Conservation (phyloP, 75 land plant genomes). For the Sequoiadendron giganteum region DNA sequence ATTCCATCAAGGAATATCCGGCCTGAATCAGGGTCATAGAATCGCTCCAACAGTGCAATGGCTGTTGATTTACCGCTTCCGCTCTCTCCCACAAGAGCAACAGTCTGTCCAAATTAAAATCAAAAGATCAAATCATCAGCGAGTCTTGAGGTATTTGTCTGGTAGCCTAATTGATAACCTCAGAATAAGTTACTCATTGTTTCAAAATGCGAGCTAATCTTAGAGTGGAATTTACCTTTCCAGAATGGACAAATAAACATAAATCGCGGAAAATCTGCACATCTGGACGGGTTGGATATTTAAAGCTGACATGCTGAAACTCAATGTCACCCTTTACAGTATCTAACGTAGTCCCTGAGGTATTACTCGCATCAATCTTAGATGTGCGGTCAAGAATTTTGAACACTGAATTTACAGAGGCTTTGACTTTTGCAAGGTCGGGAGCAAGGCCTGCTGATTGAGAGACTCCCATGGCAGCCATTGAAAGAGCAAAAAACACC, state of each 20-base stretch:
- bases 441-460: conserved; percentile 52
- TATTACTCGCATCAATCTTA: conserved; percentile 42
- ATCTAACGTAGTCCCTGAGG: conserved; percentile 39
- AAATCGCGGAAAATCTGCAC: conserved; percentile 59
- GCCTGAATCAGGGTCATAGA: conserved; percentile 68
- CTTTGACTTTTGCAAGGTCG: too few species aligned
- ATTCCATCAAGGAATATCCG: conserved; percentile 41
- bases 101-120: conserved; percentile 50
- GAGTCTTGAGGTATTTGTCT: background rate
- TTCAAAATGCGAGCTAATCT: conserved; percentile 13
- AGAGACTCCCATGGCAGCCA: conserved; percentile 69
- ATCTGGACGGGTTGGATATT: conserved; percentile 40
- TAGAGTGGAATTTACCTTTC: conserved; percentile 42
- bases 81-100: conserved; percentile 76
- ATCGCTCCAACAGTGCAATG: conserved; percentile 58
- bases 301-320: conserved; percentile 28
- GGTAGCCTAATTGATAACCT: conserved; percentile 13
- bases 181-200: conserved; percentile 16
- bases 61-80: conserved; percentile 85
- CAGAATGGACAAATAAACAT: conserved; percentile 50
- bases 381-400: conserved; percentile 40
- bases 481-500: conserved; percentile 52
- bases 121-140: conserved; percentile 16
- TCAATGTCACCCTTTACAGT: conserved; percentile 61
- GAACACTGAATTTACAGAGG: too few species aligned